phyloP scores from a whole-genome alignment of 768 basidiomycete species.

The Boletus patriciae region DNA sequence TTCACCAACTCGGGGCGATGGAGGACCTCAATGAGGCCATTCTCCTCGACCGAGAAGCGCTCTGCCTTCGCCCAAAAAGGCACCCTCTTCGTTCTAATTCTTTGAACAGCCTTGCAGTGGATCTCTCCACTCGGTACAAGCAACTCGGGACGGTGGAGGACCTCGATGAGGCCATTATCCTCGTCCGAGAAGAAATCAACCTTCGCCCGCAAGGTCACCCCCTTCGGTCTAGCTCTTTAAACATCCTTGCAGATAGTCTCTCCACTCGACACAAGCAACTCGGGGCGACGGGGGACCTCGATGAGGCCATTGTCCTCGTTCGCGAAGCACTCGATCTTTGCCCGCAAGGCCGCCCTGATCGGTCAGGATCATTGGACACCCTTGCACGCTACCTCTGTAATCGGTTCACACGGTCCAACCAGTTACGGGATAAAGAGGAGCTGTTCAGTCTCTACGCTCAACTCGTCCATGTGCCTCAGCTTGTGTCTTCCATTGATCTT shows the following conservation, averaged over 20 bases:
- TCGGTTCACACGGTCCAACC: background rate
- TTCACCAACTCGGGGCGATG: background rate
- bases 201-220: background rate
- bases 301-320: background rate
- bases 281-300: background rate
- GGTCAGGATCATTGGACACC: background rate
- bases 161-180: slow-evolving; percentile 1
- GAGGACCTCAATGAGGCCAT: slow-evolving; percentile 1
- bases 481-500: background rate
- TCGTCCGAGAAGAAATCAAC: background rate
- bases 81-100: background rate
- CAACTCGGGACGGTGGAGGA: background rate
- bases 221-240: background rate
- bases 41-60: background rate
- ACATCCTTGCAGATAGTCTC: background rate
- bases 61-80: background rate
- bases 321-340: background rate
- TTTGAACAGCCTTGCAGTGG: background rate
- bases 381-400: background rate
- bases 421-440: background rate
- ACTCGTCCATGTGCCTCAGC: background rate
- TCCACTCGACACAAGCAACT: background rate
- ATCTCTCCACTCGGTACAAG: background rate
- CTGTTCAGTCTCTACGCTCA: background rate
- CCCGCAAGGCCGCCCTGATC: background rate